Evolutionary conservation across 768 basidiomycete genomes (phyloP).

Genomic region (Scleroderma bovista): DNA sequence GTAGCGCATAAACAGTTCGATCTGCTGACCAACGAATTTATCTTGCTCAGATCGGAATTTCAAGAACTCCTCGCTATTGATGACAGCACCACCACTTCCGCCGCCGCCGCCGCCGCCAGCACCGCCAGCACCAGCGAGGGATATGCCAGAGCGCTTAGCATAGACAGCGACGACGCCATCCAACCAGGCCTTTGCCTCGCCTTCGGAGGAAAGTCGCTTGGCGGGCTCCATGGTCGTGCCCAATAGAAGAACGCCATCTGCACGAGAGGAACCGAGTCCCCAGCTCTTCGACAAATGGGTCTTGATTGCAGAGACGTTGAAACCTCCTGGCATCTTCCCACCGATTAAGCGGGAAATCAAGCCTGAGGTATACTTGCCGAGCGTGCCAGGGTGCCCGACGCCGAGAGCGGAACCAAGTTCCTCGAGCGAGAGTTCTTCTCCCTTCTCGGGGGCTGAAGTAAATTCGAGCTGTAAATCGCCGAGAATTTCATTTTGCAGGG

Average conservation of each 20-base stretch:
- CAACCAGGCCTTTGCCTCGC: slow-evolving; percentile 91
- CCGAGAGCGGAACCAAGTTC: slow-evolving; percentile 86
- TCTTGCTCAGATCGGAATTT: slow-evolving; percentile 95
- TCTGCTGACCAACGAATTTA: slow-evolving; percentile 85
- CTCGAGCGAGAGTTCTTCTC: slow-evolving; percentile 93
- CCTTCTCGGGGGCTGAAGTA: slow-evolving; percentile 92
- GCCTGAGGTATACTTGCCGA: slow-evolving; percentile 91
- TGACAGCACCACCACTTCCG: slow-evolving; percentile 70
- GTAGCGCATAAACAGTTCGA: slow-evolving; percentile 97
- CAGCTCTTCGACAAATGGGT: slow-evolving; percentile 84
- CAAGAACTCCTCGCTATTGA: slow-evolving; percentile 97
- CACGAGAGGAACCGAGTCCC: slow-evolving; percentile 89
- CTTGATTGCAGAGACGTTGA: slow-evolving; percentile 91
- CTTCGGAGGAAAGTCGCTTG: slow-evolving; percentile 87
- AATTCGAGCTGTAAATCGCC: slow-evolving; percentile 97
- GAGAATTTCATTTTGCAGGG: slow-evolving; percentile 96
- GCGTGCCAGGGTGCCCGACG: slow-evolving; percentile 74
- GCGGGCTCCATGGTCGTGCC: slow-evolving; percentile 91
- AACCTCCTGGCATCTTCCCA: slow-evolving; percentile 98
- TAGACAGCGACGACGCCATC: slow-evolving; percentile 81
- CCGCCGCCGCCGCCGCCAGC: slow-evolving; percentile 55
- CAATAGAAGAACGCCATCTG: slow-evolving; percentile 85
- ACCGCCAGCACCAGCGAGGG: slow-evolving; percentile 66
- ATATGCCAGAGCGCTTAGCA: slow-evolving; percentile 85
- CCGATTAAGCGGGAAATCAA: slow-evolving; percentile 89